phyloP scores from a whole-genome alignment of 2,329 filamentous ascomycete species.

The Parascedosporium putredinis region DNA sequence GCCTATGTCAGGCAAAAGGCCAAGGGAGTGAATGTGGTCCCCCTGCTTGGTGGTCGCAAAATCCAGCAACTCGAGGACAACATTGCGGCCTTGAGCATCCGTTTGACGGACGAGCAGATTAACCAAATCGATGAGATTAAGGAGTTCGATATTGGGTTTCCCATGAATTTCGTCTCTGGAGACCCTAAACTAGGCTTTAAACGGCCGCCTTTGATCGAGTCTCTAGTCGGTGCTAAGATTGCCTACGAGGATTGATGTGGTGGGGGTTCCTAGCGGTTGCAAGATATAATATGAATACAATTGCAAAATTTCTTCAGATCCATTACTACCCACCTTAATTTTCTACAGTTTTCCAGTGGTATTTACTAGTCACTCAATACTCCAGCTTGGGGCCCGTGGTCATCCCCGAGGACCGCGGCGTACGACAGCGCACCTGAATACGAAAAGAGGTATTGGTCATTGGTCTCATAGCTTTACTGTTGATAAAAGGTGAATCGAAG shows the following conservation, averaged over 20 bases:
- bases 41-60: slow-evolving; percentile 41
- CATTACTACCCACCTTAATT: too few species aligned
- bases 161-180: slow-evolving; percentile 26
- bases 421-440: too few species aligned
- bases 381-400: too few species aligned
- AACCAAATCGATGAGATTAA: slow-evolving; percentile 40
- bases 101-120: slow-evolving; percentile 40
- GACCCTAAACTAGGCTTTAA: slow-evolving; percentile 15
- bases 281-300: neutral
- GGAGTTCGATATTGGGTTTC: slow-evolving; percentile 39
- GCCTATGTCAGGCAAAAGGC: slow-evolving; percentile 42
- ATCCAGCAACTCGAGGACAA: slow-evolving; percentile 42
- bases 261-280: neutral
- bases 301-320: too few species aligned
- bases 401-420: too few species aligned
- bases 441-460: too few species aligned
- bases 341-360: too few species aligned
- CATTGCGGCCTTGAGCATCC: slow-evolving; percentile 41
- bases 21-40: slow-evolving; percentile 34
- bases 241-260: neutral
- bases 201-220: slow-evolving; percentile 6
- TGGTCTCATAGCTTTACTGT: too few species aligned
- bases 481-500: too few species aligned
- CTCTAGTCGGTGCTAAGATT: neutral
- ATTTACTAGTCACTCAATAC: too few species aligned